A percentile compares a stretch with the other conserved stretches of the same genome.
phyloP scores from a whole-genome alignment of 495 filamentous ascomycete genomes.

The Neurospora sp. region DNA sequence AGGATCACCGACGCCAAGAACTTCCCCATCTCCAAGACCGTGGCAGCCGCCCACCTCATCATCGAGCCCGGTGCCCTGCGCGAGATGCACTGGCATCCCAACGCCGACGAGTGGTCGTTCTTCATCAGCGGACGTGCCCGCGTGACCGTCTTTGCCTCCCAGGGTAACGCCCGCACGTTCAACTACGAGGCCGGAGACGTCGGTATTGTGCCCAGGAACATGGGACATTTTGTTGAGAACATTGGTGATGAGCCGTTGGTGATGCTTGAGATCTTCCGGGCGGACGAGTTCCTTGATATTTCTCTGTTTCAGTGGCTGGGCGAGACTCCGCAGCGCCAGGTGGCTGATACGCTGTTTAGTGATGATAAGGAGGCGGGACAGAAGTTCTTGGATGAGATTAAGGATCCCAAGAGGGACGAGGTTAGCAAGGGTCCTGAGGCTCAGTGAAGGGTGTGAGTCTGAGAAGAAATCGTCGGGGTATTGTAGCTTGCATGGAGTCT shows the following conservation, averaged over 20 bases:
- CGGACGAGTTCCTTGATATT: constrained; percentile 52
- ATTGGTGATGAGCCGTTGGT: constrained; percentile 50
- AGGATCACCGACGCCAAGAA: constrained; percentile 57
- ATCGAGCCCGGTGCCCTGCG: constrained; percentile 49
- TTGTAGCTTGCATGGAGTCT: background rate
- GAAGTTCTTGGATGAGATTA: constrained; percentile 45
- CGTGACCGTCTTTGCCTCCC: constrained; percentile 41
- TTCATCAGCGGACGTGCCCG: constrained; percentile 42
- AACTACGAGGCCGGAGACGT: constrained; percentile 46
- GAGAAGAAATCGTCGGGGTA: background rate
- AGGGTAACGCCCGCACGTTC: constrained; percentile 38
- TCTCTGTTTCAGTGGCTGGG: constrained; percentile 61
- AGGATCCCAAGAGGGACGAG: constrained; percentile 41
- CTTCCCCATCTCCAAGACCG: constrained; percentile 54
- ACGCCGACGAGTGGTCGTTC: constrained; percentile 48
- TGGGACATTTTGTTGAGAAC: constrained; percentile 56
- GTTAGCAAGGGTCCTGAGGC: constrained; percentile 17
- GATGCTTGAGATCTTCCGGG: constrained; percentile 49
- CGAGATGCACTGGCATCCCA: constrained; percentile 53
- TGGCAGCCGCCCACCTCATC: constrained; percentile 51
- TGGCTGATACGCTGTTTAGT: constrained; percentile 51
- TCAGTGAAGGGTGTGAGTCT: background rate
- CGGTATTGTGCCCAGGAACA: constrained; percentile 49
- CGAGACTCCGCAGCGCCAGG: constrained; percentile 51
- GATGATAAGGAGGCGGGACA: constrained; percentile 42